phyloP scores from a whole-genome alignment of 768 basidiomycete genomes.

The Hygrophorus russula region DNA sequence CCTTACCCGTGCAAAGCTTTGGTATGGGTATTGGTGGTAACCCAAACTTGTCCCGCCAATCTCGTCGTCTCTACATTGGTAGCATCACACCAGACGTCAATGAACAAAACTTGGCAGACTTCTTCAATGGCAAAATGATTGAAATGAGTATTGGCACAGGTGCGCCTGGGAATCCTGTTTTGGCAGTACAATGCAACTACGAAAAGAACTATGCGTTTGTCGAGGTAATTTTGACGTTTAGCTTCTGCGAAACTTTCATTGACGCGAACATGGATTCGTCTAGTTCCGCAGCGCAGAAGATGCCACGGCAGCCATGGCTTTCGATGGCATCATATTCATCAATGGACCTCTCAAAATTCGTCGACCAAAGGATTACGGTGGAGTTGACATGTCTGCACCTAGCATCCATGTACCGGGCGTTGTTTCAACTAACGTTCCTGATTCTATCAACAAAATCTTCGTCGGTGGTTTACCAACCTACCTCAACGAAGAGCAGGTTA shows the following conservation, averaged over 20 bases:
- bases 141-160: constrained; percentile 85
- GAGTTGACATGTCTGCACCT: constrained; percentile 51
- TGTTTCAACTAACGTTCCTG: constrained; percentile 93
- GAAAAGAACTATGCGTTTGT: constrained; percentile 99
- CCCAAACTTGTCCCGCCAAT: constrained; percentile 86
- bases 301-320: constrained; percentile 92
- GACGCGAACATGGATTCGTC: constrained; percentile 3
- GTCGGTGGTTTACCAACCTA: constrained; percentile 94
- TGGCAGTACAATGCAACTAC: constrained; percentile 92
- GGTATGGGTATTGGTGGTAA: constrained; percentile 82
- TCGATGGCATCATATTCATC: constrained; percentile 94
- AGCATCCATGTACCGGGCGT: constrained; percentile 85
- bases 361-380: constrained; percentile 94
- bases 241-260: background rate
- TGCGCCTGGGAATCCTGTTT: constrained; percentile 78
- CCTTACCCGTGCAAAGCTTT: constrained; percentile 74
- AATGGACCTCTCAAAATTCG: constrained; percentile 95
- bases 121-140: constrained; percentile 94
- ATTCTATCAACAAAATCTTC: constrained; percentile 97
- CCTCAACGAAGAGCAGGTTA: constrained; percentile 96
- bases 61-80: constrained; percentile 91
- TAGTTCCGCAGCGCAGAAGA: constrained; percentile 97
- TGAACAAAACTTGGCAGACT: constrained; percentile 83
- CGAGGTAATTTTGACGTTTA: constrained; percentile 44
- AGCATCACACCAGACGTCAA: constrained; percentile 93